phyloP scores from a whole-genome alignment of 495 filamentous ascomycete species.

The Podospora australis region DNA sequence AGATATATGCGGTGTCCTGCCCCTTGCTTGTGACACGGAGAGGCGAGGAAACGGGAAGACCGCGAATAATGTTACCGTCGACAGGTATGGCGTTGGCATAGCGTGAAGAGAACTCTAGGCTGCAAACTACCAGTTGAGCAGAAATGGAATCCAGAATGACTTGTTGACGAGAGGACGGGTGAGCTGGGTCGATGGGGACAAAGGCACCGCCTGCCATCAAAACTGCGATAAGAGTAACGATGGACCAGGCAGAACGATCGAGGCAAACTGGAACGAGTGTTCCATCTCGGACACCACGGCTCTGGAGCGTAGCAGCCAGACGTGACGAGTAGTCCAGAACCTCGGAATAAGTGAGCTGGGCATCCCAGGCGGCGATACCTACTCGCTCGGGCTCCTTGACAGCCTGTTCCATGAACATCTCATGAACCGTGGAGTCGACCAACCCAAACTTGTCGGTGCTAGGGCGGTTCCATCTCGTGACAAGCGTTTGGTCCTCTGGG shows the following conservation, averaged over 20 bases:
- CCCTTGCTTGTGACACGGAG: not conserved
- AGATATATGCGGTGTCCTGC: constrained; percentile 35
- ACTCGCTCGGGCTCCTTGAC: constrained; percentile 30
- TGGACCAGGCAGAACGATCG: constrained; percentile 45
- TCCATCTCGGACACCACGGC: constrained; percentile 37
- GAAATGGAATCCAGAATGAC: constrained; percentile 20
- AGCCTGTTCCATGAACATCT: constrained; percentile 32
- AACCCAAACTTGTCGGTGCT: not conserved
- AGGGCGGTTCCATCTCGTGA: constrained; percentile 15
- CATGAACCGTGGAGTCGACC: constrained; percentile 29
- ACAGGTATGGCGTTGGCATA: constrained; percentile 8
- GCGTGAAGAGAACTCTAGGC: constrained; percentile 10
- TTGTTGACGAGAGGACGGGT: constrained; percentile 46
- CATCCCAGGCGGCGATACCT: constrained; percentile 51
- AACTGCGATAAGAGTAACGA: constrained; percentile 42
- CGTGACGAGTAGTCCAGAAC: constrained; percentile 28
- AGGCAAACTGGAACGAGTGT: constrained; percentile 50
- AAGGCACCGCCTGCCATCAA: constrained; percentile 50
- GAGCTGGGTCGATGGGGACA: constrained; percentile 48
- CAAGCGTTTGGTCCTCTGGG: constrained; percentile 13
- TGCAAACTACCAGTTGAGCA: constrained; percentile 27
- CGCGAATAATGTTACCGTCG: constrained; percentile 8
- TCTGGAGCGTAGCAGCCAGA: constrained; percentile 36
- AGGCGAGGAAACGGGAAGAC: constrained; percentile 1
- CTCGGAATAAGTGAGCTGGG: constrained; percentile 48